Base-by-base conservation (phyloP, 768 basidiomycete genomes). In the Glaciozyma antarctica region DNA sequence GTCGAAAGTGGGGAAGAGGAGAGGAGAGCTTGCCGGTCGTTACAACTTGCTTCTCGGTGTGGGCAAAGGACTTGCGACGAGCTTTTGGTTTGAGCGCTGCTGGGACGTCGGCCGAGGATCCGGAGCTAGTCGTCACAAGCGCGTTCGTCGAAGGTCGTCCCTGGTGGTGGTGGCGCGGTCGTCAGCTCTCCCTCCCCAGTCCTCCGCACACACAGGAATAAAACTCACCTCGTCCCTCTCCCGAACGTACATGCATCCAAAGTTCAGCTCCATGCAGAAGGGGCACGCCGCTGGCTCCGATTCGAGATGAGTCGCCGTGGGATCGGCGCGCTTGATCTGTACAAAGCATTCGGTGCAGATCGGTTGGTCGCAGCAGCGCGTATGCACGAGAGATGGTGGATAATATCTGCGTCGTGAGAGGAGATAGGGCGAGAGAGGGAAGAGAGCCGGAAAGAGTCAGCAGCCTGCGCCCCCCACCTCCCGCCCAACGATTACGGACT, bases 281-380 rank as follows among this genome's bases (percentile, higher is more conserved):
- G 95, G 95, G 76, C 95, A 99, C 3, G 90, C 88, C 19, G 94
- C 92, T 3, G 92, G 91, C 73, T 99, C 95, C 13, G 92, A 94
- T 60, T 72, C 90, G 65, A 97, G 81, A 77, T 98, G 93, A 0
- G 92, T 97, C 10, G 90, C 81, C 0, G 91, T 94, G 9, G 95
- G 91, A 68, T 99, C 95, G 44, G 83, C 84, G 61, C 95, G 87
- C 80, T 97, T 98, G 79, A 99, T 98, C 78, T 97, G 94, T 26
- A 97, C 91, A 74, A 99, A 98, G 76, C 95, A 99, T 78, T 99
- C 95, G 45, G 95, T 97, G 76, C 95, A 99, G 67, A 99, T 94
- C 26, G 89, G 87, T 72, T 99, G 95, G 80, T 94, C 93, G 76
- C 95, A 99, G 76, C 95, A 99, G 75, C 95, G 84, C 47, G 95